Base-by-base conservation (phyloP, 306 rosid species). In the Vigna nakashimae region DNA sequence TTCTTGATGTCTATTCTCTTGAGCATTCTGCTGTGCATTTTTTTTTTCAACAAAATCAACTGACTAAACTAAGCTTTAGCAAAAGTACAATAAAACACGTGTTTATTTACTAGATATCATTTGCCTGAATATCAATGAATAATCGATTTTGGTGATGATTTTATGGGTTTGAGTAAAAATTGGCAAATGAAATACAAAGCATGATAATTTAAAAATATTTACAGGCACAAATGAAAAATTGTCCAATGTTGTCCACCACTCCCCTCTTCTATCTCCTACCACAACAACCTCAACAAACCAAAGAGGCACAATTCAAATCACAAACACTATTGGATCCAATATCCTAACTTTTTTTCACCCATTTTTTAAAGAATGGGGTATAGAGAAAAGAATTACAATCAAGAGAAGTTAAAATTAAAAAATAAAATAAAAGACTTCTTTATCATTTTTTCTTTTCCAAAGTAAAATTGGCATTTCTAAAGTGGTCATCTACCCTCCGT, bases 151-250 rank as follows among this genome's bases (percentile, higher is more conserved):
- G 15, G 10, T 18, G 36, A 65, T 38, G 66, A 16, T 34, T 32
- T 62, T 34, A 0, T 13, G 7, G 67, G 13, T 30, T 69, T 42
- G 50, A 53, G 60, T 73, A 53, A 74, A 78, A 55, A 55, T 36
- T 55, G 60, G 4, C 18, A 76, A 38, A 72, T 82, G 79, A 76
- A 28, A 65, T 45, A 79, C 73, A 67, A 75, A 48, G 77, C 65
- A 62, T 75, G 65, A 83, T 66, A 75, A 59, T 65, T 85, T 36
- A 7, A 74, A 80, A 57, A 76, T 83, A 91, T 91, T 75, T 88
- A 91, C 97, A 89, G 42, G 75, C 87, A 79, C 81, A 82, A 76
- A 69, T 77, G 58, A 83, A 77, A 56, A 70, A 76, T 74, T 76
- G 60, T 62, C 45, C 76, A 63, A 75, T 78, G 71, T 70, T 42